These are phyloP conservation scores for Gracilaria gracilis DNA, from an alignment of 23 red algal genomes.

Conservation along the genomic window DNA sequence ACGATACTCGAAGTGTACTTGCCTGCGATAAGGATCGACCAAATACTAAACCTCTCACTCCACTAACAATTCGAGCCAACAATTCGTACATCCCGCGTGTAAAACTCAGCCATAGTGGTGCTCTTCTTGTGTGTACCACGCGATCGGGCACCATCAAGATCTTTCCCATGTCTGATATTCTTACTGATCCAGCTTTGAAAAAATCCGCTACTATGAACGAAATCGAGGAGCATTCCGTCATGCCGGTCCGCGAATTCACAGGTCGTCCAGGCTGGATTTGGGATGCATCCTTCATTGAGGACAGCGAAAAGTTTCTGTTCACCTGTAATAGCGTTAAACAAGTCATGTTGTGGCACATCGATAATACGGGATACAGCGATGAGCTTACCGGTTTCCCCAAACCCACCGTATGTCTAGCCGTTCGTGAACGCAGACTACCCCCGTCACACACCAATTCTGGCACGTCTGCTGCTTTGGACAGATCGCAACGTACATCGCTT, in stretches of 20 bases:
- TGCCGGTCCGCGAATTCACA: slow-evolving; percentile 45
- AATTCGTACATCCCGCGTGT: slow-evolving; percentile 52
- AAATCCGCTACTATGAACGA: background rate
- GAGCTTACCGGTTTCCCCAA: slow-evolving; percentile 26
- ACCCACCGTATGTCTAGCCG: slow-evolving; percentile 42
- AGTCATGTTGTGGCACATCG: slow-evolving; percentile 61
- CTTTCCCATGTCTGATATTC: slow-evolving; percentile 53
- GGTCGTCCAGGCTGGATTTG: slow-evolving; percentile 63
- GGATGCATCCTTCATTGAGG: slow-evolving; percentile 55
- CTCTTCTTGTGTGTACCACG: slow-evolving; percentile 41
- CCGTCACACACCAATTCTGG: background rate
- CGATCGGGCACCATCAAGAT: slow-evolving; percentile 33
- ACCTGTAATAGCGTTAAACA: slow-evolving; percentile 58
- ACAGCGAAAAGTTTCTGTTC: slow-evolving; percentile 57
- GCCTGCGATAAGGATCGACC: slow-evolving; percentile 6
- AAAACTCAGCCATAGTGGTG: slow-evolving; percentile 15
- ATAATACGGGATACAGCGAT: background rate
- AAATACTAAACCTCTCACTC: slow-evolving; percentile 17
- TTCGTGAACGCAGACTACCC: slow-evolving; percentile 41
- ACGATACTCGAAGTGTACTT: slow-evolving; percentile 10
- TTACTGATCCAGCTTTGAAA: background rate
- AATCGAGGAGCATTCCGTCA: slow-evolving; percentile 29
- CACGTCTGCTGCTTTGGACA: background rate
- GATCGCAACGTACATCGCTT: background rate
- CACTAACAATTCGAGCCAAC: slow-evolving; percentile 47